These are phyloP conservation scores for Gryganskiella cystojenkinii DNA, from an alignment of 192 early-diverging fungal species.

Conservation along the genomic window DNA sequence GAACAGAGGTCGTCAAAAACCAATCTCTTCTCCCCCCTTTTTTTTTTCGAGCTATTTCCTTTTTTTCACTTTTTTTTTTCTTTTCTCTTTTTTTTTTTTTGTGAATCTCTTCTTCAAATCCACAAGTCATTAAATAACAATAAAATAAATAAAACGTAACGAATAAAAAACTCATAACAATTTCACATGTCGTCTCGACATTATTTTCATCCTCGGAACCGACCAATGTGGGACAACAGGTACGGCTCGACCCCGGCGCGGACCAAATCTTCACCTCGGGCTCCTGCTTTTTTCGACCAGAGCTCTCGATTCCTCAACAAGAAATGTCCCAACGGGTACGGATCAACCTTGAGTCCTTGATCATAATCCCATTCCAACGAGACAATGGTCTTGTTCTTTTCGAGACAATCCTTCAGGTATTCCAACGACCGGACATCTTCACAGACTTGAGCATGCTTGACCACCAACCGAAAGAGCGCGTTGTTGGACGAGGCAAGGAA, in stretches of 20 bases:
- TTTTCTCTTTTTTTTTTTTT: background rate
- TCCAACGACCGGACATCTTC: conserved; percentile 28
- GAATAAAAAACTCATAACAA: background rate
- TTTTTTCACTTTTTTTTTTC: background rate
- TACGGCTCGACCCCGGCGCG: too few relatives aligned
- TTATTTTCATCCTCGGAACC: conserved; percentile 17
- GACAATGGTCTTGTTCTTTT: conserved; percentile 35
- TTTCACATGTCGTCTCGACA: background rate
- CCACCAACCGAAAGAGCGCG: conserved; percentile 28
- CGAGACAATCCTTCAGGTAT: conserved; percentile 27
- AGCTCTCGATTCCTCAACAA: conserved; percentile 32
- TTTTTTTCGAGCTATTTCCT: background rate
- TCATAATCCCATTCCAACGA: conserved; percentile 43
- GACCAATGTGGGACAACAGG: background rate
- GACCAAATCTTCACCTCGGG: background rate
- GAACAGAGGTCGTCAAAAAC: too few relatives aligned
- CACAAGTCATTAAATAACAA: background rate
- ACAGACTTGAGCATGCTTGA: conserved; percentile 37
- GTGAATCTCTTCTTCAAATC: background rate
- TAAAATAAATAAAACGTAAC: background rate
- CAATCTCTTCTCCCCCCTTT: background rate
- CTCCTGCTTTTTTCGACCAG: conserved; percentile 26
- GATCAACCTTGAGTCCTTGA: conserved; percentile 12
- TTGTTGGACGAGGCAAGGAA: conserved; percentile 22
- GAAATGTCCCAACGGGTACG: conserved; percentile 26